Evolutionary conservation across 371 early-diverging fungal genomes (phyloP).

Genomic region (Mucor lusitanicus): DNA sequence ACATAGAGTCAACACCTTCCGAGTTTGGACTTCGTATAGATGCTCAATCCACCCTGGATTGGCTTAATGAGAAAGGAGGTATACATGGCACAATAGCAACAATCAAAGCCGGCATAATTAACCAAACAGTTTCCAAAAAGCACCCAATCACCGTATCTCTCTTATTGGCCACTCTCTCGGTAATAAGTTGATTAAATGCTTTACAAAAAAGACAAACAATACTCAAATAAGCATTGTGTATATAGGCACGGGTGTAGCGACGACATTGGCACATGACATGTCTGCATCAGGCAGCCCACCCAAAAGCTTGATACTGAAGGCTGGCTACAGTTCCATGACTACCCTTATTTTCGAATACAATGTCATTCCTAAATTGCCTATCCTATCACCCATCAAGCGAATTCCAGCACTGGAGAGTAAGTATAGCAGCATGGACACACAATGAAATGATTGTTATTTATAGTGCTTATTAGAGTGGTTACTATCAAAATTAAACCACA

Average conservation of each 20-base stretch:
- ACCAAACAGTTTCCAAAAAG: slow-evolving; percentile 14
- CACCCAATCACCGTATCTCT: slow-evolving; percentile 31
- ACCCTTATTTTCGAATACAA: slow-evolving; percentile 47
- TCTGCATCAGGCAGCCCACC: slow-evolving; percentile 37
- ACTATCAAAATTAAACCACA: slow-evolving; percentile 30
- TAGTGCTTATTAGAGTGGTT: slow-evolving; percentile 29
- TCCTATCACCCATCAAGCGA: slow-evolving; percentile 37
- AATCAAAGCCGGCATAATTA: neutral
- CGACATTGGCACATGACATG: slow-evolving; percentile 42
- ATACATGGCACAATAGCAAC: neutral
- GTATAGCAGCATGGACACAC: neutral
- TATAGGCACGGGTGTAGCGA: slow-evolving; percentile 46
- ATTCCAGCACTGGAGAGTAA: slow-evolving; percentile 39
- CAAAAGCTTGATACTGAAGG: slow-evolving; percentile 43
- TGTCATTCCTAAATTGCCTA: slow-evolving; percentile 29
- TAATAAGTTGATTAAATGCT: slow-evolving; percentile 24
- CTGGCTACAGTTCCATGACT: slow-evolving; percentile 45
- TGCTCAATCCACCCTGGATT: slow-evolving; percentile 38
- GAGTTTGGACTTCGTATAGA: slow-evolving; percentile 40
- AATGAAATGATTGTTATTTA: neutral
- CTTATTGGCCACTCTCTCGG: slow-evolving; percentile 51
- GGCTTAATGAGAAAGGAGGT: slow-evolving; percentile 41
- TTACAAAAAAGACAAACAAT: neutral
- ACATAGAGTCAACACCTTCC: slow-evolving; percentile 41
- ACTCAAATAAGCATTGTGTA: neutral